Conservation (phyloP, 345 rosid species). For the Pugionium dolabratum region DNA sequence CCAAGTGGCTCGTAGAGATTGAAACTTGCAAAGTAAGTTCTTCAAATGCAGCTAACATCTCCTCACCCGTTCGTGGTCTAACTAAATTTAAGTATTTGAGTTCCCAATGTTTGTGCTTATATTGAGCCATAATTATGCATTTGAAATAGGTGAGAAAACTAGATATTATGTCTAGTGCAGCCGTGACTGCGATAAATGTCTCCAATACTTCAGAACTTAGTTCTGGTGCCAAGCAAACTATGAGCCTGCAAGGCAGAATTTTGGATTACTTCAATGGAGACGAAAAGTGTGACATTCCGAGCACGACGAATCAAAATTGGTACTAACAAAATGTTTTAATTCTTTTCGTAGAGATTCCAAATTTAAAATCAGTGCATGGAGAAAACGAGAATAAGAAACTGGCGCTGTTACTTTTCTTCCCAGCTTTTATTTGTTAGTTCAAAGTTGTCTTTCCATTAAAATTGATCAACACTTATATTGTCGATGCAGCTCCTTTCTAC, state of each 20-base stretch:
- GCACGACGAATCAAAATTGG: slow-evolving; percentile 41
- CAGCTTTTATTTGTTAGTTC: neutral
- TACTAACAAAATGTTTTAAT: slow-evolving; percentile 18
- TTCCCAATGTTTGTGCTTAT: slow-evolving; percentile 1
- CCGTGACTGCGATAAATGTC: slow-evolving; percentile 35
- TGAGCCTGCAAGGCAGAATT: slow-evolving; percentile 40
- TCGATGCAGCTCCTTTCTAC: slow-evolving; percentile 76
- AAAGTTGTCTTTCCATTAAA: slow-evolving; percentile 13
- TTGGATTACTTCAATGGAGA: slow-evolving; percentile 40
- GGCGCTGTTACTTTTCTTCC: neutral
- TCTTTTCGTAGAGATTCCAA: slow-evolving; percentile 9
- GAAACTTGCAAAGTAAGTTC: slow-evolving; percentile 72
- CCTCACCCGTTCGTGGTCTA: slow-evolving; percentile 13
- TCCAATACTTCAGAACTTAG: slow-evolving; percentile 30
- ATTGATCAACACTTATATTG: slow-evolving; percentile 40
- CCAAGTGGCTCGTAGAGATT: slow-evolving; percentile 79
- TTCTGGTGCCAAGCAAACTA: slow-evolving; percentile 37
- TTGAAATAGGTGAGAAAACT: slow-evolving; percentile 42
- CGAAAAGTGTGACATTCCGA: slow-evolving; percentile 34
- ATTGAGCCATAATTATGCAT: slow-evolving; percentile 12
- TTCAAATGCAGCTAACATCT: slow-evolving; percentile 23
- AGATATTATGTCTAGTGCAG: slow-evolving; percentile 45
- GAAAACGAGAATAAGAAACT: neutral
- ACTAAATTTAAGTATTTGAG: neutral
- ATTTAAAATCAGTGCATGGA: neutral